These are phyloP conservation scores for Tolypocladium ophioglossoides DNA, from an alignment of 2,329 filamentous ascomycete genomes.

Conservation along the genomic window DNA sequence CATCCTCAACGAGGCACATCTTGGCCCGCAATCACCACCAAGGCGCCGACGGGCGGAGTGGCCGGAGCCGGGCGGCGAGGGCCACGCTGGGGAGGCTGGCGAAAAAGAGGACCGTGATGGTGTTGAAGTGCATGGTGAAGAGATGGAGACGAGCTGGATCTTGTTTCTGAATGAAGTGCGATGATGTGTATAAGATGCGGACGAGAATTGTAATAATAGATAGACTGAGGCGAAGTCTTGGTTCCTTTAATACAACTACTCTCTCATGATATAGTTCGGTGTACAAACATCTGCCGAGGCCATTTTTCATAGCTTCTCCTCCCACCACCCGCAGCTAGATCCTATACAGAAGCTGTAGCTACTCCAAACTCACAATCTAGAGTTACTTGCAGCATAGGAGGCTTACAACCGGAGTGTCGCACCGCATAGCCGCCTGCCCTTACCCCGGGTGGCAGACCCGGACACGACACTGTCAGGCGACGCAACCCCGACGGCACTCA, in stretches of 20 bases:
- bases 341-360: neutral
- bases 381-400: neutral
- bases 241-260: neutral
- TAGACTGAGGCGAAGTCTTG: neutral
- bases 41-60: constrained; percentile 14
- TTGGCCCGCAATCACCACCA: neutral
- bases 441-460: too few relatives aligned
- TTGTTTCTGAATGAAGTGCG: neutral
- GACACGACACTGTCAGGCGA: neutral
- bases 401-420: neutral
- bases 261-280: too few relatives aligned
- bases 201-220: neutral
- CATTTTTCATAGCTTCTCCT: neutral
- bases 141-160: neutral
- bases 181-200: neutral
- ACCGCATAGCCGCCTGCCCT: neutral
- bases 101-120: constrained; percentile 8
- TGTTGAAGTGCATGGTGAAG: neutral
- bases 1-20: neutral
- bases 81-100: constrained; percentile 10
- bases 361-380: neutral
- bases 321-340: neutral
- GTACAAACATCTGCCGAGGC: neutral
- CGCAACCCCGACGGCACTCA: neutral
- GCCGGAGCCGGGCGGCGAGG: constrained; percentile 15